Evolutionary conservation across 495 filamentous ascomycete species (phyloP).

Genomic region (Copromyces sp.): DNA sequence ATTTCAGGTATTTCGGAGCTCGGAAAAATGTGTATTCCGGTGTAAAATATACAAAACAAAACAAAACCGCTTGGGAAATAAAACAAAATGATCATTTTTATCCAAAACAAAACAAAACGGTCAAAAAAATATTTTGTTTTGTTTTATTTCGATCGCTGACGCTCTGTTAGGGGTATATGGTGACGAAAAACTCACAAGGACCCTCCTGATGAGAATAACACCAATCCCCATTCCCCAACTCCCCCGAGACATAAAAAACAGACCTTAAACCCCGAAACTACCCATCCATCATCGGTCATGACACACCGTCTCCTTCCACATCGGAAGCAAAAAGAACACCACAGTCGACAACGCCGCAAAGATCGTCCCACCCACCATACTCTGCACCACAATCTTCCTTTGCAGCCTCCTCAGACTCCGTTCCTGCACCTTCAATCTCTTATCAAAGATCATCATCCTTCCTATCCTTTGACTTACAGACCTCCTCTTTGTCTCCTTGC

Average conservation of each 20-base stretch:
- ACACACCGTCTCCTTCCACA: constrained; percentile 27
- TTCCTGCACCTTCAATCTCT: constrained; percentile 32
- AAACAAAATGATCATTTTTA: no score
- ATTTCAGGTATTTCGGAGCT: no score
- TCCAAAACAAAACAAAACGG: no score
- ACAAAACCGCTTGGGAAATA: no score
- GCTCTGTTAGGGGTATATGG: background rate
- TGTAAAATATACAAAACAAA: no score
- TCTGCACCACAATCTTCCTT: constrained; percentile 32
- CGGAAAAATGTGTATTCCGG: no score
- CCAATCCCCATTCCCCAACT: background rate
- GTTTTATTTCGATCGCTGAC: no score
- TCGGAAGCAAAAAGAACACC: constrained; percentile 29
- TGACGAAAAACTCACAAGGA: background rate
- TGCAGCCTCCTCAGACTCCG: constrained; percentile 27
- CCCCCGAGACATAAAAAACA: no score
- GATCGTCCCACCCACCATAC: constrained; percentile 23
- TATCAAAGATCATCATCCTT: constrained; percentile 34
- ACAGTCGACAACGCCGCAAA: constrained; percentile 27
- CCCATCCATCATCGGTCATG: background rate
- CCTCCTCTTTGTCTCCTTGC: constrained; percentile 5
- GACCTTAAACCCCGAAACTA: background rate
- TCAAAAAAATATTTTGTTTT: no score
- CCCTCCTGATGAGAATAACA: background rate
- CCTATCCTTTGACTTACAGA: background rate